phyloP scores from a whole-genome alignment of 345 rosid species.

The Microcos paniculata region DNA sequence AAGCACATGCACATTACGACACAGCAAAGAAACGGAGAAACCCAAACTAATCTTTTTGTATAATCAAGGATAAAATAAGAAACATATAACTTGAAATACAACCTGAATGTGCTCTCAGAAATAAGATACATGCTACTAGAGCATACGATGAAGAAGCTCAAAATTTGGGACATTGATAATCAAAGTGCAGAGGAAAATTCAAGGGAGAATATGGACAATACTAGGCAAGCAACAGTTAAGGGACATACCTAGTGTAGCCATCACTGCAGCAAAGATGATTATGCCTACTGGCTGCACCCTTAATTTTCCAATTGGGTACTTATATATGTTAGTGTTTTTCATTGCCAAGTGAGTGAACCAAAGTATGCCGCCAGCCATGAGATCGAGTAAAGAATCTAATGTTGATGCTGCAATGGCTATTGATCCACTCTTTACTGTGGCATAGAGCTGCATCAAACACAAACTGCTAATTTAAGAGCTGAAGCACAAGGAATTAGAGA shows the following conservation, averaged over 20 bases:
- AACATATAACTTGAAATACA: neutral
- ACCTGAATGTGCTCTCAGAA: neutral
- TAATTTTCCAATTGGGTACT: conserved; percentile 93
- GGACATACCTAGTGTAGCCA: conserved; percentile 92
- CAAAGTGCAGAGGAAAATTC: neutral
- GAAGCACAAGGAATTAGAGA: neutral
- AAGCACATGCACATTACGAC: neutral
- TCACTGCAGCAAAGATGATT: conserved; percentile 84
- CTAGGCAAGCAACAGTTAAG: neutral
- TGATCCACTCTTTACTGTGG: conserved; percentile 85
- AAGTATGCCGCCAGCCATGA: conserved; percentile 93
- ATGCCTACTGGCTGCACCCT: conserved; percentile 97
- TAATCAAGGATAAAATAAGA: neutral
- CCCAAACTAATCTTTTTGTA: too few species aligned
- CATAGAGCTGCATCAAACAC: conserved; percentile 51
- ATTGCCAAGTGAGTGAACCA: conserved; percentile 92
- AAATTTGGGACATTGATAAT: neutral
- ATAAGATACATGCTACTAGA: neutral
- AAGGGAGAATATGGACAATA: neutral
- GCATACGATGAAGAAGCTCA: neutral
- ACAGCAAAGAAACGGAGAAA: neutral
- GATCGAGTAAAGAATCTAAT: conserved; percentile 89
- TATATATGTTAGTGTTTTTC: conserved; percentile 79
- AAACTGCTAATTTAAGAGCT: neutral
- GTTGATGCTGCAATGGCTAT: conserved; percentile 97